These are phyloP conservation scores for Candida ficus DNA, from an alignment of 805 yeast species.

Conservation along the genomic window DNA sequence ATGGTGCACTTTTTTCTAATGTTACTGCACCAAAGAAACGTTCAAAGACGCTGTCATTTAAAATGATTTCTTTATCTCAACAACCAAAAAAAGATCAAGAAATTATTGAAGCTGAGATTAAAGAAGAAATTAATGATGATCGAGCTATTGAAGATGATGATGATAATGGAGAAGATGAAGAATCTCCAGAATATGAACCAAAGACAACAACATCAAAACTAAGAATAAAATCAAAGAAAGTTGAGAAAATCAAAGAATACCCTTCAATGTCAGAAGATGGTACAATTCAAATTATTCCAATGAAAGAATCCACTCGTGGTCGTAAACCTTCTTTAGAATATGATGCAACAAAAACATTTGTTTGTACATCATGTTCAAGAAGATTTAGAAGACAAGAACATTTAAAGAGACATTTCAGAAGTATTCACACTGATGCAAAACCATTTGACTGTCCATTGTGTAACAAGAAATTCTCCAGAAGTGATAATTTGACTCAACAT, in stretches of 20 bases:
- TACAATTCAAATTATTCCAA: constrained; percentile 10
- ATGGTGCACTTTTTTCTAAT: constrained; percentile 27
- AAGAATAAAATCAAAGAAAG: neutral
- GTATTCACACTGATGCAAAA: constrained; percentile 68
- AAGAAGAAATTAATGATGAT: neutral
- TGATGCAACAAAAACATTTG: constrained; percentile 51
- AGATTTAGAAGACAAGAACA: constrained; percentile 74
- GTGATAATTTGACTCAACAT: constrained; percentile 65
- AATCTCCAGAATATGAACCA: neutral
- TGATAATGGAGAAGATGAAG: neutral
- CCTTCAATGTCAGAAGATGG: constrained; percentile 10
- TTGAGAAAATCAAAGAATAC: constrained; percentile 7
- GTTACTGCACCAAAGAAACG: constrained; percentile 18
- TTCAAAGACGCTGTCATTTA: constrained; percentile 15
- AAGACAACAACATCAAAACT: no score
- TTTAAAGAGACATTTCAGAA: constrained; percentile 66
- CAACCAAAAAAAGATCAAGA: neutral
- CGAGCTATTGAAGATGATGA: neutral
- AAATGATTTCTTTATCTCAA: constrained; percentile 3
- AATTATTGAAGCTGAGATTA: neutral
- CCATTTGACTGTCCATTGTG: constrained; percentile 62
- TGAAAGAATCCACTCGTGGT: constrained; percentile 46
- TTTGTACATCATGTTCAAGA: constrained; percentile 60
- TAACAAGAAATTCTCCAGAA: constrained; percentile 58
- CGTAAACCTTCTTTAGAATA: constrained; percentile 59